Evolutionary conservation across 2,329 filamentous ascomycete genomes (phyloP).

Genomic region (Tolypocladium album): DNA sequence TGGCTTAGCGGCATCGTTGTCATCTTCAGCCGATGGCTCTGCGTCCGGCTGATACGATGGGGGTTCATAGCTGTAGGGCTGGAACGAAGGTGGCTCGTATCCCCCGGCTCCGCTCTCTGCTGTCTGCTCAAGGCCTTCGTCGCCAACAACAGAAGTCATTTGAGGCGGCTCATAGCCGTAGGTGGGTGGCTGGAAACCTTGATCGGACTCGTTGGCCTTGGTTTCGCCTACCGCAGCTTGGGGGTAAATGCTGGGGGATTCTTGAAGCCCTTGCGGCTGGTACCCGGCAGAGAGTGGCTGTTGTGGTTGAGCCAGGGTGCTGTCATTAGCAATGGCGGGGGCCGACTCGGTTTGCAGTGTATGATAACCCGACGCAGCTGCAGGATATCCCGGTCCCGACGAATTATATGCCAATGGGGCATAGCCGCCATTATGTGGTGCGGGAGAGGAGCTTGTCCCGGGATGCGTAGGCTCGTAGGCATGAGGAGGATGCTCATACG

Average conservation of each 20-base stretch:
- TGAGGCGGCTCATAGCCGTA: constrained; percentile 43
- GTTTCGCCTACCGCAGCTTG: constrained; percentile 4
- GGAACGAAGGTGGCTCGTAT: constrained; percentile 53
- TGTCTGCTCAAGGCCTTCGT: constrained; percentile 6
- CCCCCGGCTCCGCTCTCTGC: constrained; percentile 25
- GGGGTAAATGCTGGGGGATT: constrained; percentile 11
- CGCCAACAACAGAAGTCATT: constrained; percentile 12
- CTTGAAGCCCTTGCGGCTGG: constrained; percentile 17
- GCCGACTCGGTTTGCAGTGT: constrained; percentile 3
- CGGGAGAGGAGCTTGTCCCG: constrained; percentile 5
- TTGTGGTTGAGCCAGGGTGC: not conserved
- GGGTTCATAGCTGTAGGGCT: constrained; percentile 48
- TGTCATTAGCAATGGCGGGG: not conserved
- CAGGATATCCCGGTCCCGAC: constrained; percentile 4
- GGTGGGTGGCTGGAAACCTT: constrained; percentile 33
- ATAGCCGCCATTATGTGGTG: constrained; percentile 8
- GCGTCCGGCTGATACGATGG: constrained; percentile 44
- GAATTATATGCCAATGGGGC: constrained; percentile 6
- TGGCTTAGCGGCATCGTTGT: constrained; percentile 41
- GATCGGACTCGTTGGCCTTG: constrained; percentile 9
- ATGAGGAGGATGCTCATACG: constrained; percentile 18
- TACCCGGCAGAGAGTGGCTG: constrained; percentile 10
- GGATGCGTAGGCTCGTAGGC: constrained; percentile 25
- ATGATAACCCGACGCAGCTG: constrained; percentile 14
- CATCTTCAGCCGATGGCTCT: constrained; percentile 25